Base-by-base conservation (phyloP, 2,329 filamentous ascomycete species). In the Aspergillus japonicus region DNA sequence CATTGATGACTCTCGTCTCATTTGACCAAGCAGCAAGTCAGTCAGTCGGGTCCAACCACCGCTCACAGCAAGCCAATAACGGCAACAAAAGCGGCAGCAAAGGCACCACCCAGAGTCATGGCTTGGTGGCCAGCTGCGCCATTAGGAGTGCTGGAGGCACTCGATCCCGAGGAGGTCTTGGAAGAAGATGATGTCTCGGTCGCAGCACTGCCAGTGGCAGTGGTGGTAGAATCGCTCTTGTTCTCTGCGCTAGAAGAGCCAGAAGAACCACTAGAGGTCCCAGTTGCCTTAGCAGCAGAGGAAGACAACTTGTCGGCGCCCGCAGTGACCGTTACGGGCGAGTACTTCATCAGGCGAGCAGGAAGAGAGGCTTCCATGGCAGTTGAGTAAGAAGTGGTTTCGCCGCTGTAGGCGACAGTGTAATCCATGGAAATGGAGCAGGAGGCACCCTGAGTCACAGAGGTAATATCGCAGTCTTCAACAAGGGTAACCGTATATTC, bases 401-500 rank as follows among this genome's bases (percentile, higher is more conserved):
- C 24, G 1, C 62, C 62, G 1, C 42, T 39, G 5, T 39, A 48
- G 5, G 48, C 49, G 23, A 50, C 23, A 3, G 53, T 31, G 7
- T 61, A 7, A 4, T 39, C 54, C 3, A 47, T 48, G 2, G 64
- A 63, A 6, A 58, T 48, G 5, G 57, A 58, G 55, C 66, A 68
- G 7, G 56, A 59, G 14, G 66, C 66, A 16, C 44, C 44, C 33
- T 61, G 53, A 6, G 66, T 63, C 7, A 56, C 58, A 16, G 61
- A 59, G 5, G 61, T 62, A 21, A 68, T 62, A 16, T 63, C 57
- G 63, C 66, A 68, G 55, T 60, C 57, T 14, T 63, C 47, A 1
- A 57, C 44, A 0, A 64, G 16, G 7, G 65, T 63, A 16, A 60
- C 8, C 2, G 42, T 61, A 10, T 47, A 61, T 3, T 57, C 35